Base-by-base conservation (phyloP, 805 yeast genomes). In the Debaryomyces tyrocola region DNA sequence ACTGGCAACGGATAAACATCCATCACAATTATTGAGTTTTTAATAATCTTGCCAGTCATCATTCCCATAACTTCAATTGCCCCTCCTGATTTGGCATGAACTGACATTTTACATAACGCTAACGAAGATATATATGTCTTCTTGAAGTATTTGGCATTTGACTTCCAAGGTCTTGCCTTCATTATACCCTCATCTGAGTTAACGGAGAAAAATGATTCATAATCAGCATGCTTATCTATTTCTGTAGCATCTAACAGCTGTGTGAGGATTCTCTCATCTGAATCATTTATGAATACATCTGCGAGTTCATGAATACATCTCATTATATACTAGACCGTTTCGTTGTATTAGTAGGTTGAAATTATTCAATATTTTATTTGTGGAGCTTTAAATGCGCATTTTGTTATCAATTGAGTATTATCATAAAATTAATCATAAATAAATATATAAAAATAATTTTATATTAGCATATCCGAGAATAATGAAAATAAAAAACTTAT, bases 21-120 rank as follows among this genome's bases (percentile, higher is more conserved):
- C 74, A 83, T 75, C 1, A 94, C 86, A 2, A 86, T 76, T 48
- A 90, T 77, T 20, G 76, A 66, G 15, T 73, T 67, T 5, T 71
- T 73, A 11, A 79, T 69, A 8, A 87, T 78, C 54, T 82, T 82
- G 1, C 99, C 98, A 0, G 91, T 80, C 63, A 92, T 74, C 87
- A 91, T 87, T 4, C 98, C 99, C 98, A 92, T 92, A 5, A 94
- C 82, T 63, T 92, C 99, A 34, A 89, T 85, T 8, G 85, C 70
- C 0, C 96, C 96, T 4, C 97, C 97, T 0, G 83, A 71, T 20
- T 85, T 71, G 1, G 96, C 91, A 65, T 90, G 97, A 11, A 80
- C 70, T 1, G 86, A 64, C 87, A 90, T 90, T 58, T 89, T 89
- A 48, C 79, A 63, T 37, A 87, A 61, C 0, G 96, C 95, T 27